These are phyloP conservation scores for Entrophospora sp. DNA, from an alignment of 192 early-diverging fungal species.

Conservation along the genomic window DNA sequence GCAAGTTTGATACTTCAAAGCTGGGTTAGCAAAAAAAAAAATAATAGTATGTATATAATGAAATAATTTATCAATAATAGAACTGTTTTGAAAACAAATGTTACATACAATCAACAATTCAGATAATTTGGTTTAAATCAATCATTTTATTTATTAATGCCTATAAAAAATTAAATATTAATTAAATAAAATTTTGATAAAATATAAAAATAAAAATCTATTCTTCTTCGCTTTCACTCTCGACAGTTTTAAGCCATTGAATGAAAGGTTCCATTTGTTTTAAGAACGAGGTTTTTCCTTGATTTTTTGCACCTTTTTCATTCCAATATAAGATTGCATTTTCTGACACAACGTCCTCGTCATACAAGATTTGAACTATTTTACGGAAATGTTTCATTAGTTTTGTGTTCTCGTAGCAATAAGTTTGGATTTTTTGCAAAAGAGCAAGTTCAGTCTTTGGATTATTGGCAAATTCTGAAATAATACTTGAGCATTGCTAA, in stretches of 20 bases:
- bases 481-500: constrained; percentile 62
- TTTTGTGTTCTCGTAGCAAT: constrained; percentile 82
- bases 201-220: no score
- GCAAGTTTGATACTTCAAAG: no score
- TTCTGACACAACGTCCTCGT: constrained; percentile 84
- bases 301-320: constrained; percentile 79
- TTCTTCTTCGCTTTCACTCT: constrained; percentile 58
- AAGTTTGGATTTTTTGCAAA: constrained; percentile 76
- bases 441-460: constrained; percentile 82
- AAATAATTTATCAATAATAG: no score
- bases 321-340: constrained; percentile 91
- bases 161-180: no score
- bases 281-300: constrained; percentile 83
- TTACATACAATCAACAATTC: no score
- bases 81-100: no score
- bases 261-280: constrained; percentile 93
- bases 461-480: constrained; percentile 66
- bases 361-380: constrained; percentile 78
- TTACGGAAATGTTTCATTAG: constrained; percentile 80
- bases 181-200: no score
- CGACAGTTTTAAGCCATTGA: constrained; percentile 66
- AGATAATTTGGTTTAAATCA: no score
- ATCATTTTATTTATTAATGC: no score
- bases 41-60: no score
- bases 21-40: no score